Evolutionary conservation across 2,329 filamentous ascomycete genomes (phyloP), one percentile per base, ranked within the genome.

Genomic region (Annulohypoxylon truncatum): DNA sequence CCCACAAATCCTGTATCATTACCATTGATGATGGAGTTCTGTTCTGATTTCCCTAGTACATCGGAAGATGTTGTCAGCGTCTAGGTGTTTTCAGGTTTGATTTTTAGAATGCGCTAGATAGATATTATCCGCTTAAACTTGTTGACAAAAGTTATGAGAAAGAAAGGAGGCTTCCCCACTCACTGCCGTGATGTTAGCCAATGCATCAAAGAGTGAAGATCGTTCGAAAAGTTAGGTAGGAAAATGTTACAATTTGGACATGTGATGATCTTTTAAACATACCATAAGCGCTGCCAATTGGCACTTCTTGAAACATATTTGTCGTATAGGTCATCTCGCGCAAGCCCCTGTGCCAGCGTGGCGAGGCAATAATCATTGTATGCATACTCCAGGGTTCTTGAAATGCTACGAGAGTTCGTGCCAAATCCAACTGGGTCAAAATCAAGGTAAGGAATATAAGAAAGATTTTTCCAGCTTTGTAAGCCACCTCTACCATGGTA

Each of bases 401-500:
- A 90, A n/a, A 92, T 85, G 55, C 85, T 89, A 6, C 90, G 83
- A 0, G 89, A 90, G 69, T 88, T 86, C 0, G 86, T 85, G 0
- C 89, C 89, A 9, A 84, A 82, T 0, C 88, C 87, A 1, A 81
- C 74, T 0, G 84, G 82, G 69, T 91, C 89, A 48, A 83, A 85
- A 67, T 91, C 87, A 5, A 89, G 82, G 3, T 83, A 84, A 0
- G 90, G 89, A 10, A 92, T 90, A 70, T 90, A 92, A 2, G 84
- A 81, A 0, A 91, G 80, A 0, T 68, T 79, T 71, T 90, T 90
- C 89, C 90, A 92, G 69, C 87, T 89, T 10, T 80, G 76, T 13
- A 92, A 77, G 0, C 89, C 89, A n/a, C 90, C 90, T 1, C 89
- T 83, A 3, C 88, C 90, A 75, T 90, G 86, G 1, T 88, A 82